Percentiles rank a stretch among this genome's conserved stretches.
phyloP scores from a whole-genome alignment of 176 grass and related monocot species.

The Aegilops bicornis region DNA sequence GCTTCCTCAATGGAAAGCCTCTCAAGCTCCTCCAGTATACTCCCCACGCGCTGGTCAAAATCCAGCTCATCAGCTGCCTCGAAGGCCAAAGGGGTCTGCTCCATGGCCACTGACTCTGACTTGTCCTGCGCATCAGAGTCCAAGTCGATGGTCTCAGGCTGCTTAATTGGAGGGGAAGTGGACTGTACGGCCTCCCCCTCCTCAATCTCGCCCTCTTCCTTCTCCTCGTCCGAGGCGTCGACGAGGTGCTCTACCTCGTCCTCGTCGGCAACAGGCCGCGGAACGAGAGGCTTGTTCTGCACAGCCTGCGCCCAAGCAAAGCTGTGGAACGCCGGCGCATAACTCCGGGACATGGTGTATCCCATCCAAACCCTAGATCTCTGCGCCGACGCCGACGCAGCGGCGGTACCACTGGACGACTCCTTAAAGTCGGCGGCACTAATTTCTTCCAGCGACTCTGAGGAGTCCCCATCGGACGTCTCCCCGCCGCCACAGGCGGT shows the following conservation, averaged over 20 bases:
- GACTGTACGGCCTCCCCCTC: slow-evolving; percentile 52
- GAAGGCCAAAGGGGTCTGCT: background rate
- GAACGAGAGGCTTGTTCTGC: slow-evolving; percentile 81
- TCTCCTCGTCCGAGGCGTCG: slow-evolving; percentile 56
- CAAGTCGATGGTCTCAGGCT: slow-evolving; percentile 53
- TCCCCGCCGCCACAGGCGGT: slow-evolving; percentile 34
- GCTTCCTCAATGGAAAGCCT: slow-evolving; percentile 84
- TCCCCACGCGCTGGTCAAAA: slow-evolving; percentile 70
- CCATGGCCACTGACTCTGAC: slow-evolving; percentile 31
- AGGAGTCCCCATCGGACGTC: slow-evolving; percentile 67
- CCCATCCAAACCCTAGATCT: slow-evolving; percentile 84
- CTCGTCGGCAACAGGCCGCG: slow-evolving; percentile 24
- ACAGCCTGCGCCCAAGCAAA: slow-evolving; percentile 95
- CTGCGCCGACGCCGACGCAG: background rate
- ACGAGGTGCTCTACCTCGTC: slow-evolving; percentile 55
- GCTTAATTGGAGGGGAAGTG: background rate
- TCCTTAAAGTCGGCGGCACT: slow-evolving; percentile 68
- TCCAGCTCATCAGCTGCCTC: slow-evolving; percentile 56
- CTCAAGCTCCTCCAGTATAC: slow-evolving; percentile 93
- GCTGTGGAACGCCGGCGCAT: slow-evolving; percentile 65
- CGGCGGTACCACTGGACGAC: background rate
- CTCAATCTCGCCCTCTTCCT: slow-evolving; percentile 85
- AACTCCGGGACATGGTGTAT: slow-evolving; percentile 76
- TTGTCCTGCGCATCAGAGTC: slow-evolving; percentile 56
- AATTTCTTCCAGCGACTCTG: slow-evolving; percentile 66